Conservation (phyloP, 441 rosid species). For the Bocquillonia castaneifolia region DNA sequence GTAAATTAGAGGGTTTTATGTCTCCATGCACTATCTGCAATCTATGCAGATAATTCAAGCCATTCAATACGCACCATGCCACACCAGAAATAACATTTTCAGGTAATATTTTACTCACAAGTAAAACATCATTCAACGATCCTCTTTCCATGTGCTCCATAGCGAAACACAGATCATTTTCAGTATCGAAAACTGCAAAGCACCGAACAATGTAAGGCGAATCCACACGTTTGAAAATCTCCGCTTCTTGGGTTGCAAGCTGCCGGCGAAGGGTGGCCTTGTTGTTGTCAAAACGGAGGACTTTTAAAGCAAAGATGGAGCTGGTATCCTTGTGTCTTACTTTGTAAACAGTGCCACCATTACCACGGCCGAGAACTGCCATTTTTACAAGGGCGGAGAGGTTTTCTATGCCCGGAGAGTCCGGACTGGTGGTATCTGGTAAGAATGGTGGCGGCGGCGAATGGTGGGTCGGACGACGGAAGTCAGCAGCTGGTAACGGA, state of each 20-base stretch:
- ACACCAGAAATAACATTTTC: constrained; percentile 38
- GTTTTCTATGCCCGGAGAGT: constrained; percentile 37
- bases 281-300: constrained; percentile 33
- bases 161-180: constrained; percentile 41
- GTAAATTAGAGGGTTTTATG: constrained; percentile 82
- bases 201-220: constrained; percentile 53
- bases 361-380: constrained; percentile 49
- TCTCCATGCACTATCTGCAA: constrained; percentile 85
- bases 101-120: constrained; percentile 18
- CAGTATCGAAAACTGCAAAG: constrained; percentile 32
- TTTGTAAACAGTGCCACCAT: constrained; percentile 56
- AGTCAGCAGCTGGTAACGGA: constrained; percentile 17
- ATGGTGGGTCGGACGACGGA: constrained; percentile 5
- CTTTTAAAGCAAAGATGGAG: constrained; percentile 44
- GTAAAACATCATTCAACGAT: constrained; percentile 38
- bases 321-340: constrained; percentile 34
- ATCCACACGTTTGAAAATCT: constrained; percentile 47
- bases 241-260: constrained; percentile 40
- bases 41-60: constrained; percentile 71
- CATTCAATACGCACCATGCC: constrained; percentile 47
- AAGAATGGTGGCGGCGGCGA: neutral
- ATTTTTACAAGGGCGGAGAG: constrained; percentile 48
- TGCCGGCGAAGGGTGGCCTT: constrained; percentile 22
- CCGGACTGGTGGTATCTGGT: constrained; percentile 26
- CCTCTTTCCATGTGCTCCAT: constrained; percentile 71